phyloP scores from a whole-genome alignment of 352 stramenopile genomes.

The Phytophthora tubulina region DNA sequence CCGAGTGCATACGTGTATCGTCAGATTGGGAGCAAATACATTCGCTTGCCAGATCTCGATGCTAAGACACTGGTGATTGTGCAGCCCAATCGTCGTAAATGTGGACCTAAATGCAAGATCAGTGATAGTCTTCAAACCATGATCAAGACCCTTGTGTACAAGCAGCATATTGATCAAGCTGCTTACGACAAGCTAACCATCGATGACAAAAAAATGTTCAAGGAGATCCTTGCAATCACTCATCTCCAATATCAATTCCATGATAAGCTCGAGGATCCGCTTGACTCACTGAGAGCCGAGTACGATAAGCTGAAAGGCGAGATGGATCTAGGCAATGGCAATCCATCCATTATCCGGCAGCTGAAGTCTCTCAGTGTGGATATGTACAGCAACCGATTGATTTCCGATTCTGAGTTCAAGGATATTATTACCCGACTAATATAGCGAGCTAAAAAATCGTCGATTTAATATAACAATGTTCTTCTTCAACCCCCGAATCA shows the following conservation, averaged over 20 bases:
- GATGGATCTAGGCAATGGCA: conserved; percentile 2
- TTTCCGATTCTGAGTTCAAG: too few species aligned
- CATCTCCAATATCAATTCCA: conserved; percentile 18
- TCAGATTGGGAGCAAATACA: conserved; percentile 3
- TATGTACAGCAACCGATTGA: too few species aligned
- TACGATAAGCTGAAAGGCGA: conserved; percentile 24
- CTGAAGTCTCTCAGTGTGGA: background rate
- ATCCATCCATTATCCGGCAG: background rate
- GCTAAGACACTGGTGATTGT: conserved; percentile 22
- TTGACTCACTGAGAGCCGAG: conserved; percentile 5
- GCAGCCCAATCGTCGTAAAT: conserved; percentile 17
- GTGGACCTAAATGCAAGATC: conserved; percentile 12
- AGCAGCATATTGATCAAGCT: conserved; percentile 18
- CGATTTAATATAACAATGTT: too few species aligned
- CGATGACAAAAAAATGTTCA: conserved; percentile 27
- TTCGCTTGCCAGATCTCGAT: conserved; percentile 10
- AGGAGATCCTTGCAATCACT: conserved; percentile 17
- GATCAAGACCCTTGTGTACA: too few species aligned
- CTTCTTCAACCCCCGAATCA: too few species aligned
- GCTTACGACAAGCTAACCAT: conserved; percentile 24
- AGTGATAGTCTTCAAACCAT: conserved; percentile 24
- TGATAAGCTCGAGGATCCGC: conserved; percentile 7
- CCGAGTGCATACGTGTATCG: too few species aligned
- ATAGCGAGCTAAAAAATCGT: too few species aligned
- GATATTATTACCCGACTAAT: too few species aligned